Evolutionary conservation across 805 yeast genomes (phyloP).

Genomic region (Ogataea corticis): DNA sequence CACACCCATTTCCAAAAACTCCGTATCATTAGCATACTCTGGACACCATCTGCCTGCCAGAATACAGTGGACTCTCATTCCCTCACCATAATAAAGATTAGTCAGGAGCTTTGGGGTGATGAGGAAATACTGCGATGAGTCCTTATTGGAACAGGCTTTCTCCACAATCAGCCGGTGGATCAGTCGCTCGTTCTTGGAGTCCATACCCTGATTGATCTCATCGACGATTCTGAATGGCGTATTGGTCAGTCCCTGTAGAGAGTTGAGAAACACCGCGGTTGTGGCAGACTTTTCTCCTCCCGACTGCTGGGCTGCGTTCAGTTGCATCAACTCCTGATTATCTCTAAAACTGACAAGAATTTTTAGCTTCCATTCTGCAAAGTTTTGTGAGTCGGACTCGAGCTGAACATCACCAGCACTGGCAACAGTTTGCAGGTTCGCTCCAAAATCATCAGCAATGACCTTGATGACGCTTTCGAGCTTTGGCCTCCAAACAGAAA

Average conservation of each 20-base stretch:
- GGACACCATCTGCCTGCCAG: conserved; percentile 49
- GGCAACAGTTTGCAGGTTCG: conserved; percentile 71
- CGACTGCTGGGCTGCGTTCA: conserved; percentile 88
- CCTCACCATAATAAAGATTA: conserved; percentile 70
- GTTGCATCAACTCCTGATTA: conserved; percentile 61
- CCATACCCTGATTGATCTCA: conserved; percentile 99
- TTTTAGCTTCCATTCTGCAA: conserved; percentile 77
- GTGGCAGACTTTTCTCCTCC: conserved; percentile 98
- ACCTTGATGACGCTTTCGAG: conserved; percentile 50
- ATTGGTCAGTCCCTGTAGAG: conserved; percentile 82
- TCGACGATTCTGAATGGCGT: conserved; percentile 96
- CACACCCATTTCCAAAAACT: conserved; percentile 34
- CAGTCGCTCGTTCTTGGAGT: conserved; percentile 82
- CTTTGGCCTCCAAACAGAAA: conserved; percentile 58
- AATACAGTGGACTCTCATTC: conserved; percentile 86
- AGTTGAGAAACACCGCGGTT: conserved; percentile 85
- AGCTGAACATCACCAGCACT: conserved; percentile 81
- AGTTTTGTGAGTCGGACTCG: conserved; percentile 51
- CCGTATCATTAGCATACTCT: conserved; percentile 14
- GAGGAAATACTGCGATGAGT: conserved; percentile 75
- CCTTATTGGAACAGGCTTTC: conserved; percentile 59
- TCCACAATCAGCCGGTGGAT: conserved; percentile 85
- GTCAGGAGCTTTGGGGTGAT: conserved; percentile 91
- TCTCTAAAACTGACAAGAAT: conserved; percentile 86
- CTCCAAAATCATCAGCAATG: conserved; percentile 66